Evolutionary conservation across 352 stramenopile genomes (phyloP).

Genomic region (Globisporangium parvum): DNA sequence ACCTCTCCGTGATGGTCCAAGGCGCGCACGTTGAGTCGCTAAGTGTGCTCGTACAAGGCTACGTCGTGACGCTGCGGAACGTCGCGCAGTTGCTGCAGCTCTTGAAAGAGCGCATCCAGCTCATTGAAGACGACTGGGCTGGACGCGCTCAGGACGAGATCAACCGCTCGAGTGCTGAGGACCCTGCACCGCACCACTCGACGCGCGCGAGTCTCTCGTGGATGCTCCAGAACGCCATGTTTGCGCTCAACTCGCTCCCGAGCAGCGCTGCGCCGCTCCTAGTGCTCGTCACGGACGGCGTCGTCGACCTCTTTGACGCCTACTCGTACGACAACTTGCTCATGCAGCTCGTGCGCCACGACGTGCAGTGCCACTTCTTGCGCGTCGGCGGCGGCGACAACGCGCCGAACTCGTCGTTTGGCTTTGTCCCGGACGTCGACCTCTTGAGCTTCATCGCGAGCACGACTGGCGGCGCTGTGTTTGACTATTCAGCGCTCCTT

Average conservation of each 20-base stretch:
- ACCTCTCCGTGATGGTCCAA: constrained; percentile 80
- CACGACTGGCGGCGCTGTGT: constrained; percentile 56
- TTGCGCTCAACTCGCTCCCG: constrained; percentile 82
- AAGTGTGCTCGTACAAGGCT: constrained; percentile 77
- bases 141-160: constrained; percentile 25
- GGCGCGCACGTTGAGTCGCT: constrained; percentile 71
- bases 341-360: constrained; percentile 86
- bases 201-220: constrained; percentile 56
- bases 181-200: constrained; percentile 9
- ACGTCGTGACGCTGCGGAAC: constrained; percentile 62
- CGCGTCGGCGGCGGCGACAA: constrained; percentile 49
- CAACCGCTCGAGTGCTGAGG: constrained; percentile 6
- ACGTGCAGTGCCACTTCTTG: constrained; percentile 84
- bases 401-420: constrained; percentile 67
- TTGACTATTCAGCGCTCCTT: constrained; percentile 57
- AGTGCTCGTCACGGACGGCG: constrained; percentile 80
- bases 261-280: constrained; percentile 69
- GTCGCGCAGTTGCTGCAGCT: constrained; percentile 50
- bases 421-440: constrained; percentile 79
- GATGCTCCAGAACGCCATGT: constrained; percentile 82
- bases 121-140: constrained; percentile 84
- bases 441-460: constrained; percentile 73
- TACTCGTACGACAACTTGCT: constrained; percentile 83
- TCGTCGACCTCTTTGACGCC: constrained; percentile 71
- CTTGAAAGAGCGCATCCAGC: constrained; percentile 63